Evolutionary conservation across 805 yeast species (phyloP), one percentile per base, ranked within the genome.

Genomic region (Danielia reshetovae): DNA sequence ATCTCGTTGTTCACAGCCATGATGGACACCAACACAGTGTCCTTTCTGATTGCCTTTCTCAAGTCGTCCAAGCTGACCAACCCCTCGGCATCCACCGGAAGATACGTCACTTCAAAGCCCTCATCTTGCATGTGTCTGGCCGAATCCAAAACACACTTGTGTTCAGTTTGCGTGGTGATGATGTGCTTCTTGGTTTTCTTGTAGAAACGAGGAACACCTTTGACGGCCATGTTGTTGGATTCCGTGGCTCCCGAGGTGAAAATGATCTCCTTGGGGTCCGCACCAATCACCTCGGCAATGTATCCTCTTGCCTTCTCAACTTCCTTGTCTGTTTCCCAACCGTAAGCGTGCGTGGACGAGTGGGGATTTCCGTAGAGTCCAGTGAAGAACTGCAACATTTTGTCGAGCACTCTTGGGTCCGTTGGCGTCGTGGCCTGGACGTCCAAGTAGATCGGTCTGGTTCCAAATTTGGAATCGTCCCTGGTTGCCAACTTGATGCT

Each of bases 1-100:
- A 93, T 93, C 70, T 93, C 98, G 62, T 93, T 93, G 68, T 93
- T 93, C 30, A 93, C 98, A 18, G 95, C 90, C 98, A 93, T 93
- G 27, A 90, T 72, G 11, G 96, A 85, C 12, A 93, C 96, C 39
- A 93, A 62, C 36, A 80, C 80, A 7, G 98, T 93, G 52, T 88
- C 96, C 50, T 88, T 88, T 44, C 96, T 77, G 40, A 93, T 89
- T 26, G 93, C 81, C 24, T 72, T 74, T 55, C 84, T 86, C 51
- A 93, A 74, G 45, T 81, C 82, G 47, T 84, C 85, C 52, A 90
- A 61, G 55, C 75, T 74, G 39, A 93, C 72, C 46, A 90, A 70
- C 1, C 98, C 98, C 52, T 87, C 85, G 28, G 70, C 58, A 50
- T 71, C 71, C 16, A 93, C 98, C 10, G 89, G 88, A 48, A 93